These are phyloP conservation scores for Hemileccinum hortonii DNA, from an alignment of 1,284 basidiomycete species.

Conservation along the genomic window DNA sequence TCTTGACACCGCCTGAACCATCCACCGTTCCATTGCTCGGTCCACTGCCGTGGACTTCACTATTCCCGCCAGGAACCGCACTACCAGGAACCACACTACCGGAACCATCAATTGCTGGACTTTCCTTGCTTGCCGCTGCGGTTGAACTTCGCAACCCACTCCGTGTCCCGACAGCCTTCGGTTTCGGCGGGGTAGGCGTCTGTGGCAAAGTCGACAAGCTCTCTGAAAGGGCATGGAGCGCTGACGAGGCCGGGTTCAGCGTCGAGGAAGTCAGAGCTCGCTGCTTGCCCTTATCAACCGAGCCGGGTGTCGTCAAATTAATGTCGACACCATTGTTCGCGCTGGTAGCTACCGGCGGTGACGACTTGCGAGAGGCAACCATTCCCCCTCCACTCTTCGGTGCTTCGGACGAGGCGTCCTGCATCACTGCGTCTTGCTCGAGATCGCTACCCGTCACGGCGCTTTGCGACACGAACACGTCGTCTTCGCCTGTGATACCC, in stretches of 20 bases:
- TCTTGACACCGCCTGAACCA: slow-evolving; percentile 19
- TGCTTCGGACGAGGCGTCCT: not conserved
- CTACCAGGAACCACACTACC: slow-evolving; percentile 20
- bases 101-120: slow-evolving; percentile 29
- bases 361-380: slow-evolving; percentile 1
- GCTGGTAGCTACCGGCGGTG: not conserved
- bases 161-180: slow-evolving; percentile 29
- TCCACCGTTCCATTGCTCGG: slow-evolving; percentile 23
- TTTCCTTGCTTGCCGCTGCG: slow-evolving; percentile 22
- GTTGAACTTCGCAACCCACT: slow-evolving; percentile 42
- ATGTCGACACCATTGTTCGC: slow-evolving; percentile 1
- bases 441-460: too few species aligned
- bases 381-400: not conserved
- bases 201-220: slow-evolving; percentile 49
- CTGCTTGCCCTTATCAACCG: slow-evolving; percentile 26
- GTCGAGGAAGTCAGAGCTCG: slow-evolving; percentile 43
- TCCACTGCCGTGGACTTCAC: slow-evolving; percentile 12
- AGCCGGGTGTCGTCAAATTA: slow-evolving; percentile 24
- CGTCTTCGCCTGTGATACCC: slow-evolving; percentile 34
- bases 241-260: slow-evolving; percentile 52
- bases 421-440: slow-evolving; percentile 4
- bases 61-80: slow-evolving; percentile 11
- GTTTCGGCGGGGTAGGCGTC: slow-evolving; percentile 41
- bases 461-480: slow-evolving; percentile 15
- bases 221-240: slow-evolving; percentile 55